phyloP scores from a whole-genome alignment of 2,329 filamentous ascomycete genomes.

The Aphanocladium album region DNA sequence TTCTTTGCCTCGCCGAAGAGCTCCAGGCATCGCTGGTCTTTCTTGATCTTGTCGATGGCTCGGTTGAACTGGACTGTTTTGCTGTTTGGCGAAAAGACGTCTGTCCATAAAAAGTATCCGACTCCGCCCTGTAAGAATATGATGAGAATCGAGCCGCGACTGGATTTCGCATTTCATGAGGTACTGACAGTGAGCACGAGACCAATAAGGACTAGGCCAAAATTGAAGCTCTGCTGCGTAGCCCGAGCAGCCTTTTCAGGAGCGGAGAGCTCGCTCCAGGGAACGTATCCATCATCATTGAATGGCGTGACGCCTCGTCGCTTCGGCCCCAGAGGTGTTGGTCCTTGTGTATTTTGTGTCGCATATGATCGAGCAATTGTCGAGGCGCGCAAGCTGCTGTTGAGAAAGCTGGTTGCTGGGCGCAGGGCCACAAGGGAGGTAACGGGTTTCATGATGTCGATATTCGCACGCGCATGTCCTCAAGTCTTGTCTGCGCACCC shows the following conservation, averaged over 20 bases:
- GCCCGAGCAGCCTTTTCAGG: conserved; percentile 78
- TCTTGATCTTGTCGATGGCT: conserved; percentile 72
- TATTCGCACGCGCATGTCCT: conserved; percentile 29
- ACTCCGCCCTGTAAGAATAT: conserved; percentile 59
- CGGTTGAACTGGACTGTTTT: conserved; percentile 86
- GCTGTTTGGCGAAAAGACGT: conserved; percentile 80
- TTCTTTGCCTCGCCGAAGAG: conserved; percentile 70
- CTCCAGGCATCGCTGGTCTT: conserved; percentile 64
- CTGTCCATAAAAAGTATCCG: conserved; percentile 69
- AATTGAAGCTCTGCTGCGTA: conserved; percentile 87
- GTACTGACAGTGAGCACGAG: conserved; percentile 65
- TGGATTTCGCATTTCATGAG: not conserved
- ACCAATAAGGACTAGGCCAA: conserved; percentile 70
- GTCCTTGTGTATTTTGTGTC: conserved; percentile 46
- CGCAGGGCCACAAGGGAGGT: conserved; percentile 33
- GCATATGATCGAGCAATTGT: conserved; percentile 50
- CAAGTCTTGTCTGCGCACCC: not conserved
- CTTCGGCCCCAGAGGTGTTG: conserved; percentile 39
- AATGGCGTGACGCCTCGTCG: conserved; percentile 73
- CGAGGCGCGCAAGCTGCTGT: conserved; percentile 30
- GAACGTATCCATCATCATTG: conserved; percentile 78
- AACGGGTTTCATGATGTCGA: conserved; percentile 43
- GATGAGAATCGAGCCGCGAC: not conserved
- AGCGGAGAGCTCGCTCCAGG: conserved; percentile 71
- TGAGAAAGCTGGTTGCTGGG: conserved; percentile 24